Conservation (phyloP, 2,329 filamentous ascomycete genomes). For the Curvularia sp. region DNA sequence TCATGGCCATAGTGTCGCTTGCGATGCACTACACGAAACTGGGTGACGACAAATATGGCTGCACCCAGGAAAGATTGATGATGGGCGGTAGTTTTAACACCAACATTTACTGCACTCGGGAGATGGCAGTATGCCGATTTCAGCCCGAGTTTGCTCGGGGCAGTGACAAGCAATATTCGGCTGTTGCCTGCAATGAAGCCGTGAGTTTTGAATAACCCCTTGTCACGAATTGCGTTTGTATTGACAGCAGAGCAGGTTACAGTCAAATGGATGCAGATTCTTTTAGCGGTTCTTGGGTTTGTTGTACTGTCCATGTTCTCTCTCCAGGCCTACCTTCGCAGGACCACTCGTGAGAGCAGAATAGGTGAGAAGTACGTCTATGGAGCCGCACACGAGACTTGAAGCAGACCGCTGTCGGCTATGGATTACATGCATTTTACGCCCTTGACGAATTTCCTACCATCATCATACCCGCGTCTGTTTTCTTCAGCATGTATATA, state of each 20-base stretch:
- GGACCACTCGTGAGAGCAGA: slow-evolving; percentile 26
- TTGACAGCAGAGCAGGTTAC: slow-evolving; percentile 24
- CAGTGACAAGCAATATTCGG: slow-evolving; percentile 19
- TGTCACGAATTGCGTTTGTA: not conserved
- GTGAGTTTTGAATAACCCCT: slow-evolving; percentile 24
- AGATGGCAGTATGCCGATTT: slow-evolving; percentile 39
- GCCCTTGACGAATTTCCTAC: slow-evolving; percentile 6
- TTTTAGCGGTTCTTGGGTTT: slow-evolving; percentile 29
- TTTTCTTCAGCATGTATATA: not conserved
- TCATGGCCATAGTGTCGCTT: slow-evolving; percentile 32
- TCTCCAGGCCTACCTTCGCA: slow-evolving; percentile 32
- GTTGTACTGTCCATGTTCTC: slow-evolving; percentile 33
- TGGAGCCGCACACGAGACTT: not conserved
- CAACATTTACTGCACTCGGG: slow-evolving; percentile 39
- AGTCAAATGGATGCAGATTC: slow-evolving; percentile 41
- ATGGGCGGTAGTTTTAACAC: slow-evolving; percentile 33
- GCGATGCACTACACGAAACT: slow-evolving; percentile 37
- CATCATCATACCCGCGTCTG: not conserved
- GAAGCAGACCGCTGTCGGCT: not conserved
- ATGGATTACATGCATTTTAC: not conserved
- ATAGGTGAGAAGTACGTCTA: slow-evolving; percentile 2
- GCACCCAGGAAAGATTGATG: slow-evolving; percentile 29
- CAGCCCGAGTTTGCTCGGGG: slow-evolving; percentile 23
- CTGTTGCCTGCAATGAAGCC: slow-evolving; percentile 35
- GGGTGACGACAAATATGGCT: slow-evolving; percentile 35